Base-by-base conservation (phyloP, 2,329 filamentous ascomycete species). In the Penicillium sp. region DNA sequence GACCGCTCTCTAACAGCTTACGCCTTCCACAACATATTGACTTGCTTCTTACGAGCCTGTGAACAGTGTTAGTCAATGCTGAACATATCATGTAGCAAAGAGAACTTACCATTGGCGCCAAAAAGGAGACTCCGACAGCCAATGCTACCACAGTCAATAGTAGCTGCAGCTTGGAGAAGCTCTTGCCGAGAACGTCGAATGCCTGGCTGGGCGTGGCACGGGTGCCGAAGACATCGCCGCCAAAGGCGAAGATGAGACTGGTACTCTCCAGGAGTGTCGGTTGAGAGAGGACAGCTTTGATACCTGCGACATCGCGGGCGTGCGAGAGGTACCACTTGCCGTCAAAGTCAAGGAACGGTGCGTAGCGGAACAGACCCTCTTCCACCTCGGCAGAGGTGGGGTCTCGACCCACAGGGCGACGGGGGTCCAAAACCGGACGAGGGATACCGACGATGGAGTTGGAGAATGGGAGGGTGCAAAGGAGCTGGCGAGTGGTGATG, bases 101-200 rank as follows among this genome's bases (percentile, higher is more conserved):
- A 10, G 35, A 46, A 57, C 87, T 77, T 78, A 95, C 93, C 81
- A 97, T 83, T 25, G 93, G 93, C 46, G 85, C 85, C 64, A 97
- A 75, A 48, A 88, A 81, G 56, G 84, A 69, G 13, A 95, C 92
- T 40, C 89, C 90, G 33, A 81, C 78, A 40, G 81, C 81, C 59
- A 97, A 77, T 15, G 89, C 92, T 35, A 87, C 76, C 32, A 98
- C 90, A 0, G 93, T 98, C 13, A 81, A 78, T 32, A 96, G 70
- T 65, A 98, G 81, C 60, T 90, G 87, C 48, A 90, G 66, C 76
- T 95, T 96, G 67, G 92, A 93, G 71, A 98, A 98, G 2, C 89
- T 88, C 72, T 90, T 93, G 54, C 90, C 93, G 13, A 98, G 75
- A 37, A 97, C 83, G 72, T 98, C 93, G 69, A 98, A 98, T 13